Evolutionary conservation across 2,329 filamentous ascomycete species (phyloP).

Genomic region (Waltergamsia citrina): DNA sequence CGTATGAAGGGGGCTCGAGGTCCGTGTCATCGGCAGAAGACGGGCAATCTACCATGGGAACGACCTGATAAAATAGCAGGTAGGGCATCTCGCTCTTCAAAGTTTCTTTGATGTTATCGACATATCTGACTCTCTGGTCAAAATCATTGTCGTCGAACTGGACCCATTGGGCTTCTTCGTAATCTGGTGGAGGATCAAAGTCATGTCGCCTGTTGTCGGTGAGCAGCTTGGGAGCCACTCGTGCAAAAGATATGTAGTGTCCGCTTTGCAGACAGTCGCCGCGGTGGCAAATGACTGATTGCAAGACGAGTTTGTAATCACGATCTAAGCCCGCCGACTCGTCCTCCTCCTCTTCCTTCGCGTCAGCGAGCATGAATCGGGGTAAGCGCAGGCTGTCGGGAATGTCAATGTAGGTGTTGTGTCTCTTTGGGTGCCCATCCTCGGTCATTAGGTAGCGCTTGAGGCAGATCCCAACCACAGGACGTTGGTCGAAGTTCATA

Average conservation of each 20-base stretch:
- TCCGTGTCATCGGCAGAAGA: constrained; percentile 36
- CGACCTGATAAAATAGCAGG: constrained; percentile 88
- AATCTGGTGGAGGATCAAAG: constrained; percentile 51
- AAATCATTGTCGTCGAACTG: constrained; percentile 79
- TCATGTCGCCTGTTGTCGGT: constrained; percentile 48
- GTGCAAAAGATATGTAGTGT: constrained; percentile 81
- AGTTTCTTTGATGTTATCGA: constrained; percentile 69
- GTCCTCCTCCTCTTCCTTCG: constrained; percentile 30
- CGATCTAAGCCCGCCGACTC: constrained; percentile 52
- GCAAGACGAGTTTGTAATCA: constrained; percentile 89
- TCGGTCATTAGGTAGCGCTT: constrained; percentile 74
- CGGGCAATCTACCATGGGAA: constrained; percentile 69
- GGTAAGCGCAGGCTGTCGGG: constrained; percentile 73
- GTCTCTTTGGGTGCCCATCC: constrained; percentile 57
- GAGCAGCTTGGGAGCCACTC: constrained; percentile 57
- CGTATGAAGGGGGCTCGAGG: constrained; percentile 49
- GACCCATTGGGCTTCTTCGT: constrained; percentile 73
- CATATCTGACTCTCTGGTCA: constrained; percentile 58
- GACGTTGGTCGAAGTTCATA: constrained; percentile 76
- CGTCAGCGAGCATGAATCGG: constrained; percentile 67
- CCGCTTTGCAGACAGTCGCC: constrained; percentile 79
- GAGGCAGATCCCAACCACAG: constrained; percentile 84
- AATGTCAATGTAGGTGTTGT: constrained; percentile 84
- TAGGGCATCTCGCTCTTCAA: constrained; percentile 87
- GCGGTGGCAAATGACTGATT: constrained; percentile 87